A percentile compares a stretch with the other conserved stretches of the same genome.
Conservation (phyloP, 148 eudicot genomes). For the Simmondsia chinensis region DNA sequence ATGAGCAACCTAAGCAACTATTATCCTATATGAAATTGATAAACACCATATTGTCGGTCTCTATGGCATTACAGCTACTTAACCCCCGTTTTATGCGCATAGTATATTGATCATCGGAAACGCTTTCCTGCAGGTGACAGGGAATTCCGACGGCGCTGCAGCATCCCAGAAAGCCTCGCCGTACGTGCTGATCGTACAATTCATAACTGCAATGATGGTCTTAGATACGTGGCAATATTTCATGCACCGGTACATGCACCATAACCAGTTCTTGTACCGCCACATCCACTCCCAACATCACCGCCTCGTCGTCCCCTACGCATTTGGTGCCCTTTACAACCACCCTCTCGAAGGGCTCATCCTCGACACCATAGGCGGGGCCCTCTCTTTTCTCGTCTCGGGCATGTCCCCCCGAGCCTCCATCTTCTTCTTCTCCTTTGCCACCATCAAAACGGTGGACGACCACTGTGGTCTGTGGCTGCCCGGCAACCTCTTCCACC, state of each 20-base stretch:
- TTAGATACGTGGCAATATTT: slow-evolving; percentile 94
- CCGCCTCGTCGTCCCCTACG: slow-evolving; percentile 76
- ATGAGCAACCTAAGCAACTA: no score
- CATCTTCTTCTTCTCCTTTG: slow-evolving; percentile 78
- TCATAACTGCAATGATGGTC: slow-evolving; percentile 60
- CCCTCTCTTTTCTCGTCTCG: slow-evolving; percentile 49
- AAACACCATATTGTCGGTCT: not conserved
- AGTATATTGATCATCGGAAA: slow-evolving; percentile 7
- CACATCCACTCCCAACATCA: slow-evolving; percentile 88
- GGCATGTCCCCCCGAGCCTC: slow-evolving; percentile 82
- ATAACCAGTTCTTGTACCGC: slow-evolving; percentile 65
- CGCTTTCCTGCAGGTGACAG: slow-evolving; percentile 47
- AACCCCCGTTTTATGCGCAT: not conserved
- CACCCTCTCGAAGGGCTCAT: slow-evolving; percentile 71
- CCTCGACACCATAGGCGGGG: slow-evolving; percentile 68
- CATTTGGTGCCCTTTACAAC: slow-evolving; percentile 77
- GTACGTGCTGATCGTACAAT: slow-evolving; percentile 36
- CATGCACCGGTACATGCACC: slow-evolving; percentile 90
- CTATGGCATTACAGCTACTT: not conserved
- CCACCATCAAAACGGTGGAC: slow-evolving; percentile 83
- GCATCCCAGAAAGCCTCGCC: slow-evolving; percentile 25
- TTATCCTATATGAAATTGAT: no score
- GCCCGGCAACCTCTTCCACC: slow-evolving; percentile 74
- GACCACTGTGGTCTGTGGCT: slow-evolving; percentile 93
- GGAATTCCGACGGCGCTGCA: slow-evolving; percentile 25